Base-by-base conservation (phyloP, 1,139 yeast species). In the Pichia sp. region DNA sequence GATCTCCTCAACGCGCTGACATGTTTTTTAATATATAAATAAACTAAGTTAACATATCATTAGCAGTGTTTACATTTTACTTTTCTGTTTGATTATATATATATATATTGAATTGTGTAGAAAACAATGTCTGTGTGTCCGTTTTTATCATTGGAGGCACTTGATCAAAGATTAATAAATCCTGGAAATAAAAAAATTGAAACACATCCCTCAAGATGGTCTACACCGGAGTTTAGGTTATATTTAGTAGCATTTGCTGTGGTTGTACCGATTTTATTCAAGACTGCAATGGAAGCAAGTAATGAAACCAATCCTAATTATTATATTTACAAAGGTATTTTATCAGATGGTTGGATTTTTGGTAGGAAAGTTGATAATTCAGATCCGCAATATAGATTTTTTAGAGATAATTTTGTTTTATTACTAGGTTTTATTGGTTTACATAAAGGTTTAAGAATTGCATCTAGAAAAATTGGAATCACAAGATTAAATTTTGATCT, bases 331-430 rank as follows among this genome's bases (percentile, higher is more conserved):
- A 73, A 74, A 51, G 74, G 78, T 44, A 66, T 81, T 38, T 69
- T 92, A 47, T 73, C 81, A 37, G 66, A 74, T 9, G 84, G 90
- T 2, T 87, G 95, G 96, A 64, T 86, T 53, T 78, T 80, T 54
- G 89, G 90, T 3, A 65, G 94, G 30, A 82, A 77, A 67, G 94
- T 78, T 54, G 97, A 94, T 61, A 90, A 90, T 61, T 83, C 96
- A 4, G 99, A 94, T 61, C 71, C 71, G 34, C 99, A 94, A 63
- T 94, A 92, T 59, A 69, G 87, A 29, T 87, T 89, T 57, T 89
- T 94, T 62, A 74, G 98, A 55, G 82, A 84, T 58, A 89, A 87
- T 60, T 71, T 90, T 54, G 76, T 79, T 10, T 62, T 84, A 43
- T 66, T 94, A 42, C 61, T 70, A 26, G 76, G 67, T 1, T 68